These are phyloP conservation scores for Seiridium cupressi DNA, from an alignment of 2,329 filamentous ascomycete species.

Conservation along the genomic window DNA sequence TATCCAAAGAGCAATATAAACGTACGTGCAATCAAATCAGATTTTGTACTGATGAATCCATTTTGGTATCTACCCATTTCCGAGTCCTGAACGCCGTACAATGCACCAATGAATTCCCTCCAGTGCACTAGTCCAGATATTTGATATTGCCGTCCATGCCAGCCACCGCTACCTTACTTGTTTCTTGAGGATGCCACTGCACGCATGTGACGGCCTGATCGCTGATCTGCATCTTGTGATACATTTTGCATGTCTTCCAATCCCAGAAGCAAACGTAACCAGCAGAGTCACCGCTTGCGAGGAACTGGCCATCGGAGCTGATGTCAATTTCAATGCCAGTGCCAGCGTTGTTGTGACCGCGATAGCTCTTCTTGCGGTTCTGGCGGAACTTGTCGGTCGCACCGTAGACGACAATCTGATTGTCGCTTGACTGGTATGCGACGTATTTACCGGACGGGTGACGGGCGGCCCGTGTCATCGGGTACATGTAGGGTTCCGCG, in stretches of 20 bases:
- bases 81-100: background rate
- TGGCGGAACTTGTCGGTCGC: constrained; percentile 94
- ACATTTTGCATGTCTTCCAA: constrained; percentile 99
- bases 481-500: constrained; percentile 96
- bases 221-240: constrained; percentile 87
- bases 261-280: constrained; percentile 97
- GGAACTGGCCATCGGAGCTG: constrained; percentile 87
- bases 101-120: background rate
- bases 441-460: constrained; percentile 94
- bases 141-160: constrained; percentile 86
- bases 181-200: constrained; percentile 97
- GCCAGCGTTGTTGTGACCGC: constrained; percentile 93
- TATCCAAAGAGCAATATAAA: too few relatives aligned
- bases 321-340: constrained; percentile 88
- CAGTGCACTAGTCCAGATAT: constrained; percentile 75
- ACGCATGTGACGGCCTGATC: constrained; percentile 82
- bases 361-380: constrained; percentile 95
- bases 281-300: constrained; percentile 81
- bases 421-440: constrained; percentile 89
- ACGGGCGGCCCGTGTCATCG: constrained; percentile 79
- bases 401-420: constrained; percentile 95
- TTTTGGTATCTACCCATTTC: constrained; percentile 1
- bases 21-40: too few relatives aligned
- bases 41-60: background rate
- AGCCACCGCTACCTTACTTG: constrained; percentile 87